Conservation (phyloP, 2,329 filamentous ascomycete species). For the Penicillium nordicum region DNA sequence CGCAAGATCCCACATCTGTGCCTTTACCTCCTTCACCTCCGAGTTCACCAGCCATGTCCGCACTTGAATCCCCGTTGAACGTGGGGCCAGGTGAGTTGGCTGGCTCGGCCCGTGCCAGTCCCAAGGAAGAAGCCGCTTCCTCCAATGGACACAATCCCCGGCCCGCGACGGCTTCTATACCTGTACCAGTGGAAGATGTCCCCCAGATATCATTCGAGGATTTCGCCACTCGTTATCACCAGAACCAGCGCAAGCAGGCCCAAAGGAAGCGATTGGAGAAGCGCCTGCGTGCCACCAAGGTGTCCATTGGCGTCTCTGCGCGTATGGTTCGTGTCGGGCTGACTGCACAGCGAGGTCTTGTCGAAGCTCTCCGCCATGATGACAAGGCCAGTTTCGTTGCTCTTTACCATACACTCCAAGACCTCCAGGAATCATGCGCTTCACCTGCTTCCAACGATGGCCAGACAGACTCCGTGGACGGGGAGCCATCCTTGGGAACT, state of each 20-base stretch:
- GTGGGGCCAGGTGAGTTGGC: conserved; percentile 36
- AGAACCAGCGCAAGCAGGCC: conserved; percentile 42
- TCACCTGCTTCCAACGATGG: conserved; percentile 32
- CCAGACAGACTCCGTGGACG: conserved; percentile 35
- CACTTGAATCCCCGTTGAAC: conserved; percentile 7
- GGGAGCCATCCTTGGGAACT: conserved; percentile 38
- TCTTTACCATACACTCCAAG: conserved; percentile 44
- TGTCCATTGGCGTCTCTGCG: conserved; percentile 43
- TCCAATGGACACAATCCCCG: conserved; percentile 18
- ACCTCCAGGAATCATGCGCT: conserved; percentile 44
- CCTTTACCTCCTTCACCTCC: conserved; percentile 23
- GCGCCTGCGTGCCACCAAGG: conserved; percentile 40
- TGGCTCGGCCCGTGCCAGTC: conserved; percentile 30
- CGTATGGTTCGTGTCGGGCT: conserved; percentile 42
- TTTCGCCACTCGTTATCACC: conserved; percentile 42
- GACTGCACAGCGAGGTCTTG: conserved; percentile 43
- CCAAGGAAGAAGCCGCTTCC: conserved; percentile 23
- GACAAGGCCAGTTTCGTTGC: conserved; percentile 45
- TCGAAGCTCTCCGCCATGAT: conserved; percentile 45
- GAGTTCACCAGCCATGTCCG: conserved; percentile 5
- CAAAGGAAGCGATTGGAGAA: conserved; percentile 41
- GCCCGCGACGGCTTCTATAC: conserved; percentile 6
- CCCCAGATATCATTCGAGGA: conserved; percentile 42
- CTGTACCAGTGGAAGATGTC: conserved; percentile 6
- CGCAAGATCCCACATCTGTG: conserved; percentile 25